A percentile compares a stretch with the other conserved stretches of the same genome.
phyloP scores from a whole-genome alignment of 495 filamentous ascomycete genomes.

The Talaromyces nanjingensis region DNA sequence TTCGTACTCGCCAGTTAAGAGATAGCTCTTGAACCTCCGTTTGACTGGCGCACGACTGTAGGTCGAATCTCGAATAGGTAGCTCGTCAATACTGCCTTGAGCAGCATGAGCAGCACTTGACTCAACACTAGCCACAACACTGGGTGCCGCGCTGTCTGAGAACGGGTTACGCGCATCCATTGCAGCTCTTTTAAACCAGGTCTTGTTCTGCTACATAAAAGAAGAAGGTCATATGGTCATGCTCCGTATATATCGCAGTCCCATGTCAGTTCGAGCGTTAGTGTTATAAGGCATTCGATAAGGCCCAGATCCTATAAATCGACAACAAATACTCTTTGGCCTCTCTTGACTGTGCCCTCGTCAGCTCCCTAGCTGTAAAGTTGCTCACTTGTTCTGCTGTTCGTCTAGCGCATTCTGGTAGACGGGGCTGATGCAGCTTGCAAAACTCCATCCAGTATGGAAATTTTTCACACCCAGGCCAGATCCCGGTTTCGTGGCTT shows the following conservation, averaged over 20 bases:
- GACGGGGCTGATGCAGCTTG: not conserved
- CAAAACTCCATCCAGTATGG: not conserved
- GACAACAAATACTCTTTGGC: not conserved
- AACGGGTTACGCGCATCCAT: constrained; percentile 8
- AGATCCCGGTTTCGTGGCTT: not conserved
- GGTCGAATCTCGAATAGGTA: constrained; percentile 1
- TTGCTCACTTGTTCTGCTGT: not conserved
- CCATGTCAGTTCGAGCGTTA: not conserved
- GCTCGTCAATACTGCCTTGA: constrained; percentile 6
- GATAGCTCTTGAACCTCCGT: constrained; percentile 24
- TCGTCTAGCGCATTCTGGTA: constrained; percentile 1
- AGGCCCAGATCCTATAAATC: not conserved
- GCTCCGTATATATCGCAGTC: constrained; percentile 2
- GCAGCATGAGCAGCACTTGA: not conserved
- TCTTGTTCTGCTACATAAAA: not conserved
- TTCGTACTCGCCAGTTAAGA: constrained; percentile 29
- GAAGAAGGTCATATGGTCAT: not conserved
- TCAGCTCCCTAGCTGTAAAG: not conserved
- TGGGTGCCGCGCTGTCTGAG: constrained; percentile 8
- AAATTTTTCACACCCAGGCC: not conserved
- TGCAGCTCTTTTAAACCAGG: not conserved
- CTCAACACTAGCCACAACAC: not conserved
- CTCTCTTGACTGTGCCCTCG: not conserved
- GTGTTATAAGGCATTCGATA: not conserved
- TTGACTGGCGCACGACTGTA: constrained; percentile 6